Base-by-base conservation (phyloP, 805 yeast genomes). In the Cyberlindnera amylophila region DNA sequence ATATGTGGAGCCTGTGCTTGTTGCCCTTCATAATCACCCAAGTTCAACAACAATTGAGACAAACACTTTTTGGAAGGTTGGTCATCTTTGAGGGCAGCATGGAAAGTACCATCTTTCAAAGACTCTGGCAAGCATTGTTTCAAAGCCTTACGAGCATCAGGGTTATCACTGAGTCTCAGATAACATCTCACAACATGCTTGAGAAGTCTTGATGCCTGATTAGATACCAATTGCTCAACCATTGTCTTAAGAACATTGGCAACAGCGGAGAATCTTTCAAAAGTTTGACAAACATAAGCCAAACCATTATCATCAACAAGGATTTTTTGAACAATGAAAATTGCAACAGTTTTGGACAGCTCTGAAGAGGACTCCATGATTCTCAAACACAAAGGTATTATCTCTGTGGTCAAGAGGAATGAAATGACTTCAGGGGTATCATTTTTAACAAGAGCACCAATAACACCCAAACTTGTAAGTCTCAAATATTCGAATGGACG, bases 321-420 rank as follows among this genome's bases (percentile, higher is more conserved):
- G 42, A 91, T 91, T 64, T 90, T 91, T 60, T 91, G 97, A 35
- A 93, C 84, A 46, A 93, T 91, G 68, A 93, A 91, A 44, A 91
- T 90, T 4, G 99, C 99, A 19, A 91, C 99, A 0, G 98, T 93
- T 59, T 93, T 91, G 37, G 95, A 82, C 39, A 91, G 72, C 60
- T 93, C 99, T 0, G 96, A 84, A 7, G 96, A 88, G 1, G 90
- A 80, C 61, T 91, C 98, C 96, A 91, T 91, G 48, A 93, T 91
- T 55, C 93, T 82, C 45, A 91, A 70, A 61, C 99, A 93, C 42
- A 93, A 67, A 5, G 99, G 99, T 27, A 93, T 95, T 54, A 93
- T 91, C 62, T 91, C 99, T 0, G 99, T 93, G n/a, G 96, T 82
- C 34, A 91, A 71, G 56, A 91, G 67, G 58, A 93, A 91, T 49